phyloP scores from a whole-genome alignment of 768 basidiomycete species.

The Termitomyces eurrhizus region DNA sequence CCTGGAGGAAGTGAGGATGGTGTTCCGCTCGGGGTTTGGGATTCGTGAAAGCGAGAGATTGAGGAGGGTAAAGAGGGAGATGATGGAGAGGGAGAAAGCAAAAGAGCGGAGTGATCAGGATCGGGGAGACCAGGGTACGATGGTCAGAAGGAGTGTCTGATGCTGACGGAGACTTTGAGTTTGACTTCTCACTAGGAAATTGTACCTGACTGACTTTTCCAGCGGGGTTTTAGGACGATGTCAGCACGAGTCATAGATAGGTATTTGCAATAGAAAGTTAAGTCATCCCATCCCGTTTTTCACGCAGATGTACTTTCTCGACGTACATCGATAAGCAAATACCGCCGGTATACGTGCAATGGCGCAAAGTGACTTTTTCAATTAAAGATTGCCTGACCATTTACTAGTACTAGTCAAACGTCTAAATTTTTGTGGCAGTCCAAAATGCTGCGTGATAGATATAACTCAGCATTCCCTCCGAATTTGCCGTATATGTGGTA shows the following conservation, averaged over 20 bases:
- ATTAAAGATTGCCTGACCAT: too few relatives aligned
- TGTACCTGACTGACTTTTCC: not conserved
- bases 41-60: conserved; percentile 52
- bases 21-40: conserved; percentile 65
- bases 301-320: not conserved
- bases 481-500: conserved; percentile 85
- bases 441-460: conserved; percentile 84
- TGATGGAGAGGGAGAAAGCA: conserved; percentile 32
- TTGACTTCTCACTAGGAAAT: not conserved
- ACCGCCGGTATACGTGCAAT: not conserved
- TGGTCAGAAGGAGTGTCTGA: not conserved
- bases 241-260: not conserved
- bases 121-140: conserved; percentile 1
- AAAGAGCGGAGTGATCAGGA: conserved; percentile 10
- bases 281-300: not conserved
- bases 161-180: not conserved
- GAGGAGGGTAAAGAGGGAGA: conserved; percentile 40
- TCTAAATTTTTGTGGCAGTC: conserved; percentile 52
- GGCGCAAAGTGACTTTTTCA: not conserved
- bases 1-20: conserved; percentile 60
- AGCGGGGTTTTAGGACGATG: not conserved
- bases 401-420: not conserved
- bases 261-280: not conserved
- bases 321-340: not conserved
- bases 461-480: conserved; percentile 78